Conservation (phyloP, 306 rosid species). For the Vigna angularis region DNA sequence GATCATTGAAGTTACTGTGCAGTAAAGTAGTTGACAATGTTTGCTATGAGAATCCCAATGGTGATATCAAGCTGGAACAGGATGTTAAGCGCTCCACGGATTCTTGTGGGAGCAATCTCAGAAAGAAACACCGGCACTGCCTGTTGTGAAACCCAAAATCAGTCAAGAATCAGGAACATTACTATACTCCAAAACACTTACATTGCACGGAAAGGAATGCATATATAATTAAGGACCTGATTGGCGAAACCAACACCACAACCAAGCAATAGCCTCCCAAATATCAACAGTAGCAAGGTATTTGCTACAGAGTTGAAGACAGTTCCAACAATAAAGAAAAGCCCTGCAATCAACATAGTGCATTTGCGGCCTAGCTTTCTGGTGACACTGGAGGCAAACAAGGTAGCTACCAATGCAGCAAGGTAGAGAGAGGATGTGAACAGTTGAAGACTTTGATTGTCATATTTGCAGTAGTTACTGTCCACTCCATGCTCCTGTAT, state of each 20-base stretch:
- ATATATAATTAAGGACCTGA: slow-evolving; percentile 50
- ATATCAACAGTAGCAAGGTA: slow-evolving; percentile 57
- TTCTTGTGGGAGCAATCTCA: slow-evolving; percentile 75
- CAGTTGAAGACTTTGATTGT: slow-evolving; percentile 68
- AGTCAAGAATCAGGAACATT: background rate
- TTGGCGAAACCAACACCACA: slow-evolving; percentile 87
- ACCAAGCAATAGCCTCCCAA: slow-evolving; percentile 71
- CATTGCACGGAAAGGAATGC: background rate
- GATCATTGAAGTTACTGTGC: slow-evolving; percentile 47
- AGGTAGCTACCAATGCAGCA: slow-evolving; percentile 69
- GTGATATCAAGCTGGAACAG: slow-evolving; percentile 71
- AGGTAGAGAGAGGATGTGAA: slow-evolving; percentile 90
- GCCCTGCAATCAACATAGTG: slow-evolving; percentile 77
- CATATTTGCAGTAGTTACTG: slow-evolving; percentile 81
- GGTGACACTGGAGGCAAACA: slow-evolving; percentile 65
- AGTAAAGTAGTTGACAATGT: slow-evolving; percentile 58
- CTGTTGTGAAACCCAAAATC: slow-evolving; percentile 14
- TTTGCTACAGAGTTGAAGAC: slow-evolving; percentile 55
- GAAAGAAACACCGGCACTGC: slow-evolving; percentile 75
- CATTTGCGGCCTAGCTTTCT: slow-evolving; percentile 61
- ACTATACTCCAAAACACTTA: background rate
- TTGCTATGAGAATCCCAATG: slow-evolving; percentile 70
- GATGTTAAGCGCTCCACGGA: slow-evolving; percentile 75
- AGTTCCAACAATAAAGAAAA: slow-evolving; percentile 66
- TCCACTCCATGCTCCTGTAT: background rate